Conservation (phyloP, 2,329 filamentous ascomycete genomes). For the Pestalotiopsis sp. region DNA sequence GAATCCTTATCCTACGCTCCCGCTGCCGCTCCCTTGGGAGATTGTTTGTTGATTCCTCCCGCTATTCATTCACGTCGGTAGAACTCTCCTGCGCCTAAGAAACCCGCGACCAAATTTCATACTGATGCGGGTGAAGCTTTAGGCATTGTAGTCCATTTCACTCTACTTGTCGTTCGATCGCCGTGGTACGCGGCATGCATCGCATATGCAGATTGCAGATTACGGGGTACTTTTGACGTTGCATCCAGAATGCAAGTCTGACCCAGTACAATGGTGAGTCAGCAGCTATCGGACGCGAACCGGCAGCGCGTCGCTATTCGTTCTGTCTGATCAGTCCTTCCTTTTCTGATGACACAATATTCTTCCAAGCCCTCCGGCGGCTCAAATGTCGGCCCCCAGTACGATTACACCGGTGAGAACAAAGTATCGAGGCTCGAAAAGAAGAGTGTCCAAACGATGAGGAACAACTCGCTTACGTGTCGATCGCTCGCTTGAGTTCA, state of each 20-base stretch:
- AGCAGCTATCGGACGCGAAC: neutral
- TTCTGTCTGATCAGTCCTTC: neutral
- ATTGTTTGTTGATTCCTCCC: neutral
- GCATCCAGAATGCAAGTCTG: neutral
- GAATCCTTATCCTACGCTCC: neutral
- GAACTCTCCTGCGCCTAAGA: too few relatives aligned
- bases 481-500: neutral
- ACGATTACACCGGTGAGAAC: neutral
- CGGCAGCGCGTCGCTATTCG: neutral
- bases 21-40: neutral
- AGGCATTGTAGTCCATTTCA: neutral
- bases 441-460: neutral
- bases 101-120: too few relatives aligned
- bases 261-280: neutral
- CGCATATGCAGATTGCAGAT: neutral
- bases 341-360: neutral
- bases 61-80: too few relatives aligned
- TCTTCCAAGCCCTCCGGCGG: neutral
- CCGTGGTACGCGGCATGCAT: neutral
- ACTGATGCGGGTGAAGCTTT: neutral
- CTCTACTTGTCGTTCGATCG: neutral
- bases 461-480: conserved; percentile 2
- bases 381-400: neutral
- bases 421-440: neutral
- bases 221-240: neutral